Evolutionary conservation across 2,329 filamentous ascomycete species (phyloP).

Genomic region (Claviceps humidiphila): DNA sequence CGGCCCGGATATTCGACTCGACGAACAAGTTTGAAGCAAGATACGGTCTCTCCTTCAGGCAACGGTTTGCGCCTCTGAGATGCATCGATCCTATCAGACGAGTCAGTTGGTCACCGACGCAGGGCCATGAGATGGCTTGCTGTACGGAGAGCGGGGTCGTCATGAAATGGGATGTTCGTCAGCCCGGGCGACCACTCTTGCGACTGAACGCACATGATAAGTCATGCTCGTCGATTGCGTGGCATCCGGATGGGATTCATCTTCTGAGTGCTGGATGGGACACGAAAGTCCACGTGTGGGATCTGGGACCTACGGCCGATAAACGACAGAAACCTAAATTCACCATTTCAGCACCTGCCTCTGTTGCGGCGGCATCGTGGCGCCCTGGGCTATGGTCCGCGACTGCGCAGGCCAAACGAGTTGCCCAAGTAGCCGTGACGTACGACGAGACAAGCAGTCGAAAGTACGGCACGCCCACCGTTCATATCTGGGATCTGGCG

Average conservation of each 20-base stretch:
- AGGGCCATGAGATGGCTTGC: slow-evolving; percentile 50
- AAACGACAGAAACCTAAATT: slow-evolving; percentile 52
- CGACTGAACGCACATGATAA: slow-evolving; percentile 50
- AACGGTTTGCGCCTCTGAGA: slow-evolving; percentile 27
- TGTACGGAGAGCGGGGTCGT: slow-evolving; percentile 49
- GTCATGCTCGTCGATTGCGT: slow-evolving; percentile 45
- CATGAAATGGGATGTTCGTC: slow-evolving; percentile 51
- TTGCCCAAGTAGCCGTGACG: slow-evolving; percentile 48
- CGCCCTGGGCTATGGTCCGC: slow-evolving; percentile 53
- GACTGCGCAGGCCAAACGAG: slow-evolving; percentile 43
- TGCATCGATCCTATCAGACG: slow-evolving; percentile 37
- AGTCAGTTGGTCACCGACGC: slow-evolving; percentile 51
- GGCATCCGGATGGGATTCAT: slow-evolving; percentile 57
- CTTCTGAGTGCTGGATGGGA: slow-evolving; percentile 51
- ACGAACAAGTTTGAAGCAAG: slow-evolving; percentile 31
- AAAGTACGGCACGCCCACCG: slow-evolving; percentile 41
- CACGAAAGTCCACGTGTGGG: slow-evolving; percentile 51
- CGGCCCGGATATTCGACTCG: slow-evolving; percentile 48
- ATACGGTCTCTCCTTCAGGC: slow-evolving; percentile 37
- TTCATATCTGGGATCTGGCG: slow-evolving; percentile 58
- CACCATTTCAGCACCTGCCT: slow-evolving; percentile 46
- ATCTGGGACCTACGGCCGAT: slow-evolving; percentile 45
- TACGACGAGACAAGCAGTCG: slow-evolving; percentile 45
- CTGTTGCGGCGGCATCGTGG: slow-evolving; percentile 48
- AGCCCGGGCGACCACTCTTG: slow-evolving; percentile 37